A percentile compares a stretch with the other conserved stretches of the same genome.
Evolutionary conservation across 306 rosid species (phyloP).

Genomic region (Lablab purpureus): DNA sequence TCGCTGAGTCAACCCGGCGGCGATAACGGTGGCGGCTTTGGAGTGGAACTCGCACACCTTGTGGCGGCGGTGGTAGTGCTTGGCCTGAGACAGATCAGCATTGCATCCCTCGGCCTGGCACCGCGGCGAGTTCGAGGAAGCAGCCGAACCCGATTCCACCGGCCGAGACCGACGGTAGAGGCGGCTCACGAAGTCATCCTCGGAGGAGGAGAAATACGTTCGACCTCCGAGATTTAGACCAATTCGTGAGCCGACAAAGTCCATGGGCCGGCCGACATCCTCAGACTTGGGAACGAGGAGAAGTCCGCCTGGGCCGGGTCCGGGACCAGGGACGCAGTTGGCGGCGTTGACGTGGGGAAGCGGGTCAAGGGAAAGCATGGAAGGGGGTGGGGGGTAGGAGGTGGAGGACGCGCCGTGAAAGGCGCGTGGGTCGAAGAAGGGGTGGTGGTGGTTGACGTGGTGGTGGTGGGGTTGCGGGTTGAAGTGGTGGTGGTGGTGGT

Average conservation of each 20-base stretch:
- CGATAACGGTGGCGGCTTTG: slow-evolving; percentile 87
- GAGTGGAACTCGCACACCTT: slow-evolving; percentile 99
- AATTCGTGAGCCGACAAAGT: slow-evolving; percentile 74
- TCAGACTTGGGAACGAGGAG: slow-evolving; percentile 77
- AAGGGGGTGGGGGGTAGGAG: slow-evolving; percentile 51
- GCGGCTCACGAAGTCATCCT: slow-evolving; percentile 83
- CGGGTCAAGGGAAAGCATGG: slow-evolving; percentile 65
- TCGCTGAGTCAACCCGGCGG: slow-evolving; percentile 98
- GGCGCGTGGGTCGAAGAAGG: slow-evolving; percentile 74
- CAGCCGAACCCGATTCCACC: slow-evolving; percentile 54
- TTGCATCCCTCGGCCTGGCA: slow-evolving; percentile 98
- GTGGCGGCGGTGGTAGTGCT: slow-evolving; percentile 99
- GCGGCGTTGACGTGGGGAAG: slow-evolving; percentile 48
- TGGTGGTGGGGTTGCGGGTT: slow-evolving; percentile 9
- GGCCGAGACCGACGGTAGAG: slow-evolving; percentile 81
- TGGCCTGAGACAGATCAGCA: slow-evolving; percentile 89
- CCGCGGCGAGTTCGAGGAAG: slow-evolving; percentile 59
- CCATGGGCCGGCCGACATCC: slow-evolving; percentile 59
- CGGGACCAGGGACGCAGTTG: slow-evolving; percentile 43
- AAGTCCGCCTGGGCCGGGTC: slow-evolving; percentile 41
- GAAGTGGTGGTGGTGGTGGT: slow-evolving; percentile 42
- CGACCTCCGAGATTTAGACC: slow-evolving; percentile 95
- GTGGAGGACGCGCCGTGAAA: slow-evolving; percentile 58
- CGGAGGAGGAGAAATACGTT: slow-evolving; percentile 78
- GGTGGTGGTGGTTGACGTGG: slow-evolving; percentile 32